These are phyloP conservation scores for Peniophora sp. DNA, from an alignment of 1,284 basidiomycete genomes.

Conservation along the genomic window DNA sequence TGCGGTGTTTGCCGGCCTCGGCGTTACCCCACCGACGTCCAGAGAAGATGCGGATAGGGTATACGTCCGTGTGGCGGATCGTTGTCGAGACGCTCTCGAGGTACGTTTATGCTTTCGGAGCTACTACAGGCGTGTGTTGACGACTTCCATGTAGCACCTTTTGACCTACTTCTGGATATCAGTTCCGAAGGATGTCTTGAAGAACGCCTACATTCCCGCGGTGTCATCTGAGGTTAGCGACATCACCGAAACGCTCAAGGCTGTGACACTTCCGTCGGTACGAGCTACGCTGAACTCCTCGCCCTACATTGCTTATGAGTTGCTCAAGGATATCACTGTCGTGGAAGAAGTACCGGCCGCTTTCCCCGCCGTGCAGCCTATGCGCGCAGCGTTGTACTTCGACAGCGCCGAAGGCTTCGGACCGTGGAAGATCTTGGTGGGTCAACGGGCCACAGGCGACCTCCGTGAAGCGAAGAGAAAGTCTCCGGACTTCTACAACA, in stretches of 20 bases:
- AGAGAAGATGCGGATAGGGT: slow-evolving; percentile 14
- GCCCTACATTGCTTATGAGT: too few relatives aligned
- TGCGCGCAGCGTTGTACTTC: slow-evolving; percentile 42
- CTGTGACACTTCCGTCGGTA: too few relatives aligned
- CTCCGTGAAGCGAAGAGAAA: slow-evolving; percentile 31
- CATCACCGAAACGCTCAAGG: too few relatives aligned
- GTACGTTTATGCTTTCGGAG: slow-evolving; percentile 11
- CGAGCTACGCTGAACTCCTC: too few relatives aligned
- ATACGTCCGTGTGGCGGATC: slow-evolving; percentile 12
- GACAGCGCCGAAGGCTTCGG: slow-evolving; percentile 45
- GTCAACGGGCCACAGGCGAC: slow-evolving; percentile 33
- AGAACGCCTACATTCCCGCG: slow-evolving; percentile 11
- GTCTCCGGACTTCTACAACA: slow-evolving; percentile 34
- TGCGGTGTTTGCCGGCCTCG: slow-evolving; percentile 19
- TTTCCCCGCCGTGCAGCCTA: slow-evolving; percentile 38
- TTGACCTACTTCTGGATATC: slow-evolving; percentile 15
- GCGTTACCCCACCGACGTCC: slow-evolving; percentile 18
- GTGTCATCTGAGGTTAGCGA: too few relatives aligned
- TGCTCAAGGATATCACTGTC: background rate
- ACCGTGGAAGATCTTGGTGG: slow-evolving; percentile 44
- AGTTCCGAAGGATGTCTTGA: slow-evolving; percentile 9
- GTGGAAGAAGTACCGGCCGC: slow-evolving; percentile 6
- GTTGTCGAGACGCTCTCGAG: slow-evolving; percentile 20
- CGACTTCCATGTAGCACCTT: background rate
- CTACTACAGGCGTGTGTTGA: slow-evolving; percentile 5